Conservation (phyloP, 345 rosid species). For the Nephelium lappaceum region DNA sequence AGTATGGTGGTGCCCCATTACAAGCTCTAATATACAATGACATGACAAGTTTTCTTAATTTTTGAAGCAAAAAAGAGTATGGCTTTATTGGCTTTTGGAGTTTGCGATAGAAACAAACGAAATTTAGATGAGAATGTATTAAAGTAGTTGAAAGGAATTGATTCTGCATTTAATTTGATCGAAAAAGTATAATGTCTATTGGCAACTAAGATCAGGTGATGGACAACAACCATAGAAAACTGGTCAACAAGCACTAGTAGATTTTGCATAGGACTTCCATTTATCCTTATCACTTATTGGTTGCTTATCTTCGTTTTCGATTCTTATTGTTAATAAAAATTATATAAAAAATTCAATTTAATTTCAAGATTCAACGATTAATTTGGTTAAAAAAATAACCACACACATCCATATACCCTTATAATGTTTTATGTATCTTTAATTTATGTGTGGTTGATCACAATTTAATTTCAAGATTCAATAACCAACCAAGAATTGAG, state of each 20-base stretch:
- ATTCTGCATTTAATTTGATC: slow-evolving; percentile 4
- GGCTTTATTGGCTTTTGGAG: neutral
- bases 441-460: neutral
- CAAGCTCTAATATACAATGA: neutral
- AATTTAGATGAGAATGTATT: neutral
- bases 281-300: neutral
- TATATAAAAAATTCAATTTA: too few relatives aligned
- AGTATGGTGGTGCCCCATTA: slow-evolving; percentile 7
- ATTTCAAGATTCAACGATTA: too few relatives aligned
- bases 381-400: too few relatives aligned
- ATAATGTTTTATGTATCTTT: neutral
- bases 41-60: neutral
- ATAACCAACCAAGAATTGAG: neutral
- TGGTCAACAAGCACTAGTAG: neutral
- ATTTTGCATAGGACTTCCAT: slow-evolving; percentile 23
- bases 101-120: slow-evolving; percentile 4
- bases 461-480: neutral
- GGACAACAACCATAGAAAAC: neutral
- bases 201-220: slow-evolving; percentile 3
- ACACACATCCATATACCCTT: neutral
- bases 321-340: too few relatives aligned
- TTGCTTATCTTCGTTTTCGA: neutral
- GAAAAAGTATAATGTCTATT: slow-evolving; percentile 13
- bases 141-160: neutral
- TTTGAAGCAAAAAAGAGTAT: neutral